A percentile compares a stretch with the other conserved stretches of the same genome.
These are phyloP conservation scores for Dendryphion nanum DNA, from an alignment of 2,329 filamentous ascomycete genomes.

Conservation along the genomic window DNA sequence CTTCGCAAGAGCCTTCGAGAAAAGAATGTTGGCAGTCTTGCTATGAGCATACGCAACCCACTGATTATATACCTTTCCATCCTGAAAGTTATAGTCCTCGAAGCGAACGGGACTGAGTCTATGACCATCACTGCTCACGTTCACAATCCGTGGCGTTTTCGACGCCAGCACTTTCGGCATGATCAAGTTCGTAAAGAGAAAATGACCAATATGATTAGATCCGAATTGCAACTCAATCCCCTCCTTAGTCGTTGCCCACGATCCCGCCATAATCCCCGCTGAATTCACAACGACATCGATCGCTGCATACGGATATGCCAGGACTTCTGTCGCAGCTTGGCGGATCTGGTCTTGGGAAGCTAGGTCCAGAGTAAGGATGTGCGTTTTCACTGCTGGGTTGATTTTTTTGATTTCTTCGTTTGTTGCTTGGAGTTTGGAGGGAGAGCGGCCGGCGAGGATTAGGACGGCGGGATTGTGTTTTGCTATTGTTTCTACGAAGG, in stretches of 20 bases:
- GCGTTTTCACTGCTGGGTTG: constrained; percentile 32
- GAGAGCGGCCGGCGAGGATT: constrained; percentile 43
- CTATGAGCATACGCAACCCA: constrained; percentile 52
- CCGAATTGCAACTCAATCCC: constrained; percentile 44
- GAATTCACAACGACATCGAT: constrained; percentile 48
- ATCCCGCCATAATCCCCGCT: constrained; percentile 38
- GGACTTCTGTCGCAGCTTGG: constrained; percentile 32
- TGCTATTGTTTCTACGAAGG: constrained; percentile 26
- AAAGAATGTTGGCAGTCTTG: constrained; percentile 52
- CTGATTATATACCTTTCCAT: constrained; percentile 40
- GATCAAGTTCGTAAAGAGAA: constrained; percentile 48
- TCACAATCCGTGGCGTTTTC: constrained; percentile 39
- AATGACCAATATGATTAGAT: constrained; percentile 52
- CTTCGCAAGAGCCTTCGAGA: constrained; percentile 20
- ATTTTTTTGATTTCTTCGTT: constrained; percentile 34
- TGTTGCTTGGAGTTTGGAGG: constrained; percentile 41
- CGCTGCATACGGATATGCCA: constrained; percentile 22
- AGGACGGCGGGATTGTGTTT: constrained; percentile 25
- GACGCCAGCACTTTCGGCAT: constrained; percentile 41
- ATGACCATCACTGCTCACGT: constrained; percentile 43
- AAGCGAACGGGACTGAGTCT: constrained; percentile 41
- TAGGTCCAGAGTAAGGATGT: constrained; percentile 36
- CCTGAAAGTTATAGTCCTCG: constrained; percentile 44
- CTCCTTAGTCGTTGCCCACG: constrained; percentile 25
- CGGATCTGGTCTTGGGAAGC: constrained; percentile 34